Evolutionary conservation across 139 green algal genomes (phyloP).

Genomic region (Parachlorella kessleri): DNA sequence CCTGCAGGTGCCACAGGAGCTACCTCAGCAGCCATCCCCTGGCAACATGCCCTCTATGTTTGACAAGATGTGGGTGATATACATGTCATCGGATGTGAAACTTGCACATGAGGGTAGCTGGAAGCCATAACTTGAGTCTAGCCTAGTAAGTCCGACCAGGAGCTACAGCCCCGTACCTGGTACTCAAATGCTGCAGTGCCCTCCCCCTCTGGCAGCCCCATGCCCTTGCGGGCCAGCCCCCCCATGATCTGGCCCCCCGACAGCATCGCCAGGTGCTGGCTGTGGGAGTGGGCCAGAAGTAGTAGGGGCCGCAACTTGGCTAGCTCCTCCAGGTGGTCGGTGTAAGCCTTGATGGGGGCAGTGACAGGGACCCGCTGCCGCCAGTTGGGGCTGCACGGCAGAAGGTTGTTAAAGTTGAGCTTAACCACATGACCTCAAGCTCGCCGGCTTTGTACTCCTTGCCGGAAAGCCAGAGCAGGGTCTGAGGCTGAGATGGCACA

Average conservation of each 20-base stretch:
- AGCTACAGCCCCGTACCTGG: background rate
- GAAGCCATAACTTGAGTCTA: background rate
- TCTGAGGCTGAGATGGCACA: too few relatives aligned
- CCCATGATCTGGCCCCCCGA: constrained; percentile 2
- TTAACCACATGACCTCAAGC: too few relatives aligned
- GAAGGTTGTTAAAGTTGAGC: too few relatives aligned
- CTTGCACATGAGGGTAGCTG: background rate
- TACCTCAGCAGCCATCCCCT: too few relatives aligned
- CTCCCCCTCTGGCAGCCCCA: background rate
- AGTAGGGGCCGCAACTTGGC: background rate
- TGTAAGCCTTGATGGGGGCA: background rate
- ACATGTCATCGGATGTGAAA: too few relatives aligned
- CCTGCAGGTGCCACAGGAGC: background rate
- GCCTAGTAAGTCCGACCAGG: background rate
- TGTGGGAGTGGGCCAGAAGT: constrained; percentile 3
- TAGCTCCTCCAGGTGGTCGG: background rate
- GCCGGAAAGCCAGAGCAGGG: too few relatives aligned
- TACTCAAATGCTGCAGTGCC: background rate
- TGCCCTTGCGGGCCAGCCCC: background rate
- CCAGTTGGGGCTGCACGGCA: background rate
- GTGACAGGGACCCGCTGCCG: background rate
- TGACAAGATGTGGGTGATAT: too few relatives aligned
- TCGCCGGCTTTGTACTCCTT: too few relatives aligned
- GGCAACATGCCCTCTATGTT: too few relatives aligned
- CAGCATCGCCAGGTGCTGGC: constrained; percentile 5